These are phyloP conservation scores for Talaromyces sp. DNA, from an alignment of 2,329 filamentous ascomycete genomes.

Conservation along the genomic window DNA sequence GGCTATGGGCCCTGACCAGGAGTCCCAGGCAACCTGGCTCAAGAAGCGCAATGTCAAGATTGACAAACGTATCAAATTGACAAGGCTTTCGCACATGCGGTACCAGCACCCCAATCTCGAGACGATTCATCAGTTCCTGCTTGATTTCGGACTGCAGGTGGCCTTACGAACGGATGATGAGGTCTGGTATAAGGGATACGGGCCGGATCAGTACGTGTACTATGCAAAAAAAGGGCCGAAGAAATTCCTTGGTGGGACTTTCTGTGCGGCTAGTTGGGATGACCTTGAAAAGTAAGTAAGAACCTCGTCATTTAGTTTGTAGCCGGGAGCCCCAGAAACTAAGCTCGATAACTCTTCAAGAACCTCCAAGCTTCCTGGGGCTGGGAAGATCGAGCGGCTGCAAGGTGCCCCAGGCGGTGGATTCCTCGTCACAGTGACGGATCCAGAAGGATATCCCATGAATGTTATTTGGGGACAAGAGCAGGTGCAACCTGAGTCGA, in stretches of 20 bases:
- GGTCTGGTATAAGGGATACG: constrained; percentile 17
- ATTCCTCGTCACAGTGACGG: constrained; percentile 28
- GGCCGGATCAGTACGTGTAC: constrained; percentile 16
- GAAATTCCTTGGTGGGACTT: constrained; percentile 39
- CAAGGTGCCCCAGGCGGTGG: constrained; percentile 35
- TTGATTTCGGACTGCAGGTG: constrained; percentile 31
- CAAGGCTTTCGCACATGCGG: constrained; percentile 47
- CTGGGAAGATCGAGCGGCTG: not conserved
- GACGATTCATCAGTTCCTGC: constrained; percentile 32
- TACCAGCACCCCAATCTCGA: constrained; percentile 50
- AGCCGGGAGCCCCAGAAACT: not conserved
- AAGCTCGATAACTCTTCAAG: not conserved
- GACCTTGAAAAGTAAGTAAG: constrained; percentile 37
- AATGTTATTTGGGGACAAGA: constrained; percentile 33
- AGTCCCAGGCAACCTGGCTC: constrained; percentile 14
- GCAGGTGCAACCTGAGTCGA: constrained; percentile 19
- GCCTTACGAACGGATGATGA: constrained; percentile 22
- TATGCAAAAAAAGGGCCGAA: constrained; percentile 29
- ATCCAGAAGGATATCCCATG: constrained; percentile 37
- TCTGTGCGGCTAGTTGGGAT: constrained; percentile 35
- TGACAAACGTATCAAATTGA: constrained; percentile 41
- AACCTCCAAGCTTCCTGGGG: not conserved
- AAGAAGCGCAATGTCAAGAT: constrained; percentile 33
- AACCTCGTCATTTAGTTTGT: not conserved
- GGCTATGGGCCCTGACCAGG: constrained; percentile 12